Percentiles rank a stretch among this genome's conserved stretches.
Evolutionary conservation across 306 rosid species (phyloP).

Genomic region (Ziziphus jujuba): DNA sequence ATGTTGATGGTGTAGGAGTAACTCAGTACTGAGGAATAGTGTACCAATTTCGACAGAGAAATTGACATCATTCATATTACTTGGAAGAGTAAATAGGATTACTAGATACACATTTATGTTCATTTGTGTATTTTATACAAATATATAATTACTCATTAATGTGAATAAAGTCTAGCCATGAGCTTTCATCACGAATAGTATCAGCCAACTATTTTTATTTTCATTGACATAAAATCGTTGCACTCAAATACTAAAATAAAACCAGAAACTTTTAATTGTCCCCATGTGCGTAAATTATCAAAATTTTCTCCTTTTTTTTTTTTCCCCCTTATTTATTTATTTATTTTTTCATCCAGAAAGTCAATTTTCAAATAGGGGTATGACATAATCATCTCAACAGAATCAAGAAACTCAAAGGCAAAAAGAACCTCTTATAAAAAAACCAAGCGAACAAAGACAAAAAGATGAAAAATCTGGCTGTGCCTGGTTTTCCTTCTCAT

Average conservation of each 20-base stretch:
- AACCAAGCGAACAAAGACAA: not conserved
- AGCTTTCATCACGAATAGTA: conserved; percentile 10
- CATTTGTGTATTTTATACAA: too few species aligned
- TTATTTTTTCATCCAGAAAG: not conserved
- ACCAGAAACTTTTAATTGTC: not conserved
- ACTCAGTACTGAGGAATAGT: too few species aligned
- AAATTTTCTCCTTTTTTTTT: too few species aligned
- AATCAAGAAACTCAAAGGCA: conserved; percentile 1
- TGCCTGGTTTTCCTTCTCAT: conserved; percentile 1
- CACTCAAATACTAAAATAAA: not conserved
- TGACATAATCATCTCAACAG: not conserved
- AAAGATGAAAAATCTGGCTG: not conserved
- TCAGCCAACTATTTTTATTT: not conserved
- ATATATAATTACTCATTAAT: too few species aligned
- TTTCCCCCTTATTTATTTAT: not conserved
- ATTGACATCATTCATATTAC: too few species aligned
- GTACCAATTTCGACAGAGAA: too few species aligned
- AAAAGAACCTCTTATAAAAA: not conserved
- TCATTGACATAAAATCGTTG: not conserved
- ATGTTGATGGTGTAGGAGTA: too few species aligned
- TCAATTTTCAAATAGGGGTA: not conserved
- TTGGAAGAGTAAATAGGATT: too few species aligned
- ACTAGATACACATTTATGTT: too few species aligned
- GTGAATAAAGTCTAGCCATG: not conserved
- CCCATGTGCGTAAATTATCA: not conserved